Percentiles rank a stretch among this genome's conserved stretches.
Evolutionary conservation across 2,329 filamentous ascomycete species (phyloP).

Genomic region (Cladobotryum mycophilum): DNA sequence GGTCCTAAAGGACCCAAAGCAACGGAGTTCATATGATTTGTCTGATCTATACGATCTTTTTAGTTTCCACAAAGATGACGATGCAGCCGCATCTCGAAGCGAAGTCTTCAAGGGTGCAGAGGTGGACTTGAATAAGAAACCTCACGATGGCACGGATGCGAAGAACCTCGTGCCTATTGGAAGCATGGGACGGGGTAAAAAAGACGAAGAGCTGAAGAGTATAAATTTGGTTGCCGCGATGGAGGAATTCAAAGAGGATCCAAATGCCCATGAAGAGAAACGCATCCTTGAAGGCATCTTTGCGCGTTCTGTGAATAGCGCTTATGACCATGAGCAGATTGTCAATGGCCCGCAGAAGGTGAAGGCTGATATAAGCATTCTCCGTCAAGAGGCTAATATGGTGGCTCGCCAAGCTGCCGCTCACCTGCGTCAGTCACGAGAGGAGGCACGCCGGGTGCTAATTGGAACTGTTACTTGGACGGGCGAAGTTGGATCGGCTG

Average conservation of each 20-base stretch:
- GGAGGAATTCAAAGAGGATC: slow-evolving; percentile 55
- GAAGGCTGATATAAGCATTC: slow-evolving; percentile 68
- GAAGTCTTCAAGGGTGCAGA: slow-evolving; percentile 84
- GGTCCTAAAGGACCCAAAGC: slow-evolving; percentile 88
- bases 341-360: slow-evolving; percentile 68
- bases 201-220: slow-evolving; percentile 41
- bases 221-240: slow-evolving; percentile 57
- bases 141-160: slow-evolving; percentile 6
- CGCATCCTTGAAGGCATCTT: slow-evolving; percentile 88
- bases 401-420: slow-evolving; percentile 73
- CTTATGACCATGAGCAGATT: slow-evolving; percentile 88
- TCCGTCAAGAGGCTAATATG: slow-evolving; percentile 74
- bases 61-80: slow-evolving; percentile 52
- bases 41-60: slow-evolving; percentile 91
- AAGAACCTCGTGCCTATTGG: slow-evolving; percentile 10
- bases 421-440: slow-evolving; percentile 65
- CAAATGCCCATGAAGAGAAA: slow-evolving; percentile 54
- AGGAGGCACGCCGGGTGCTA: slow-evolving; percentile 65
- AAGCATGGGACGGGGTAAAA: slow-evolving; percentile 20
- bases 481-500: slow-evolving; percentile 71
- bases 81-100: slow-evolving; percentile 65
- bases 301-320: slow-evolving; percentile 79
- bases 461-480: slow-evolving; percentile 93
- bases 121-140: slow-evolving; percentile 37
- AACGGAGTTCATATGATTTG: slow-evolving; percentile 83